phyloP scores from a whole-genome alignment of 2,329 filamentous ascomycete species.

The Pseudocercospora vitis region DNA sequence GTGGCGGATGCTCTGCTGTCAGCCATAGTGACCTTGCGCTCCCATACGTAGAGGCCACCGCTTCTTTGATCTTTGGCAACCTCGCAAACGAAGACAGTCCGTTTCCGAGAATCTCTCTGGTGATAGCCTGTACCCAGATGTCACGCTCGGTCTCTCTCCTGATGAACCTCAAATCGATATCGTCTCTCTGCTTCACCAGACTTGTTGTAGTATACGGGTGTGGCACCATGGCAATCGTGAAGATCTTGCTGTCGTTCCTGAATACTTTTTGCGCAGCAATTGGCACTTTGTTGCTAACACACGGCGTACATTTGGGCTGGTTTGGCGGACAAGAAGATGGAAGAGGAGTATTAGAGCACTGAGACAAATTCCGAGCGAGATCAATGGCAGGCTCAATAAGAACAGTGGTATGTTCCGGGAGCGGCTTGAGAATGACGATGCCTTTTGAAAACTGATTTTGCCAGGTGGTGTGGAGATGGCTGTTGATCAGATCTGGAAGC shows the following conservation, averaged over 20 bases:
- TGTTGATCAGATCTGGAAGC: conserved; percentile 74
- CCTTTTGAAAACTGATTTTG: conserved; percentile 75
- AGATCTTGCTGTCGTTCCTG: conserved; percentile 69
- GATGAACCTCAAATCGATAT: conserved; percentile 45
- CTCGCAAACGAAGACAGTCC: conserved; percentile 64
- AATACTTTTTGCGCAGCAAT: conserved; percentile 68
- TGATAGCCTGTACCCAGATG: conserved; percentile 72
- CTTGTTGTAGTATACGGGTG: conserved; percentile 84
- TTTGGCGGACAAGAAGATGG: conserved; percentile 84
- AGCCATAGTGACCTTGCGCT: conserved; percentile 74
- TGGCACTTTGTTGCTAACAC: conserved; percentile 64
- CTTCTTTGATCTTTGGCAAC: conserved; percentile 75
- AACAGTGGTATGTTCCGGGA: conserved; percentile 70
- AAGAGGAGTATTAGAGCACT: conserved; percentile 72
- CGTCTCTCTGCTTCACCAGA: conserved; percentile 56
- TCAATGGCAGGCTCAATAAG: conserved; percentile 69
- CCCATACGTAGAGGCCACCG: conserved; percentile 68
- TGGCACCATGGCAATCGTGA: conserved; percentile 82
- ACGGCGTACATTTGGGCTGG: conserved; percentile 69
- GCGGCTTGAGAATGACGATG: conserved; percentile 77
- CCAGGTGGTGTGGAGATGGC: conserved; percentile 83
- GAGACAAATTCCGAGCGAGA: conserved; percentile 71
- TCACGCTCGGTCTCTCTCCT: conserved; percentile 68
- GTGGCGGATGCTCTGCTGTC: conserved; percentile 63
- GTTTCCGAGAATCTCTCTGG: conserved; percentile 65